phyloP scores from a whole-genome alignment of 176 grass and related monocot genomes.

The Aegilops umbellulata region DNA sequence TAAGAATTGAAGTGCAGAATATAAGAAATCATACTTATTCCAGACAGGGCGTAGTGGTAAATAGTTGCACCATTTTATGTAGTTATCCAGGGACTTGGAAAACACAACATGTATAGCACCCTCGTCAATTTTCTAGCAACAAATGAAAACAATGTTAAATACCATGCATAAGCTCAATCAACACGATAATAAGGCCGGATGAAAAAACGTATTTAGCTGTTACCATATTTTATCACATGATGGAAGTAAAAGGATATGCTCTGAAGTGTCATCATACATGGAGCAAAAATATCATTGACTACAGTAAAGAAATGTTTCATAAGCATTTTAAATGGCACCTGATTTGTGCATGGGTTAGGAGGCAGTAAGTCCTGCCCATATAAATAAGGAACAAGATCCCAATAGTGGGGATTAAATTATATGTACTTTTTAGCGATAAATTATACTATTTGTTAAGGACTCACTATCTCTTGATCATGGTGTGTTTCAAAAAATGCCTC shows the following conservation, averaged over 20 bases:
- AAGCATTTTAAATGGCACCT: neutral
- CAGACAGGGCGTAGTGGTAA: slow-evolving; percentile 68
- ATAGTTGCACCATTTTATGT: slow-evolving; percentile 92
- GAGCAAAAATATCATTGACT: neutral
- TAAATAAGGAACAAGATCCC: neutral
- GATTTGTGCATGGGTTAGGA: too few species aligned
- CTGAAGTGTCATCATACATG: slow-evolving; percentile 4
- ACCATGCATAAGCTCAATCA: slow-evolving; percentile 9
- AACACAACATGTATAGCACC: slow-evolving; percentile 77
- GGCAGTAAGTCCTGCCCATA: neutral
- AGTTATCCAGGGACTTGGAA: slow-evolving; percentile 83
- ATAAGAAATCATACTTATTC: slow-evolving; percentile 58
- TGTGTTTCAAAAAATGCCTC: neutral
- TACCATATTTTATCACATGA: neutral
- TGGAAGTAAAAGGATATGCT: neutral
- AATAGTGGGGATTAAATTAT: neutral
- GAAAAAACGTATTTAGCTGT: neutral
- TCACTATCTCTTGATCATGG: neutral
- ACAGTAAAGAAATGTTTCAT: neutral
- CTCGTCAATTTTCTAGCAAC: slow-evolving; percentile 81
- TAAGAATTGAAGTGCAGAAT: slow-evolving; percentile 5
- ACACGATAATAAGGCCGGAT: neutral
- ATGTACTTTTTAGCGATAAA: too few species aligned
- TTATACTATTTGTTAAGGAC: neutral
- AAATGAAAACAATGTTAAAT: slow-evolving; percentile 32